Percentiles rank a stretch among this genome's conserved stretches.
Conservation (phyloP, 139 green algal genomes). For the Picochlorum sp. region DNA sequence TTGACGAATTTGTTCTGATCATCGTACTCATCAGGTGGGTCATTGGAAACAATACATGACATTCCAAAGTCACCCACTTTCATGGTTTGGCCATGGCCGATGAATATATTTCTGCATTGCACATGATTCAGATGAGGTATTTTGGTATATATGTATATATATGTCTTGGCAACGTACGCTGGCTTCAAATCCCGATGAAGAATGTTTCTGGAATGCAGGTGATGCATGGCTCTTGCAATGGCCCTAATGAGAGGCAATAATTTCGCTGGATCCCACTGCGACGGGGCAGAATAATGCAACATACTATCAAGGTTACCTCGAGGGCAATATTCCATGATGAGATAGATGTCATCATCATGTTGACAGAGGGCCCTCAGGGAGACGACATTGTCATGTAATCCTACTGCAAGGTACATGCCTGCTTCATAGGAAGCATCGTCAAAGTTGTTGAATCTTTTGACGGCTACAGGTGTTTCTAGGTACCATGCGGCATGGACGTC, state of each 20-base stretch:
- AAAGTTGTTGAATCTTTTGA: constrained; percentile 21
- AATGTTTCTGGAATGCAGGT: constrained; percentile 76
- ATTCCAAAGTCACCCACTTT: constrained; percentile 51
- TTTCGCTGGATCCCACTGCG: constrained; percentile 27
- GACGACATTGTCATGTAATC: constrained; percentile 44
- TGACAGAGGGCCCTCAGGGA: constrained; percentile 28
- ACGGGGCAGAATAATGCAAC: constrained; percentile 24
- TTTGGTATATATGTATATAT: too few relatives aligned
- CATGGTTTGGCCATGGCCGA: constrained; percentile 39
- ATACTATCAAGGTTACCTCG: constrained; percentile 39
- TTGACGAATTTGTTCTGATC: constrained; percentile 10
- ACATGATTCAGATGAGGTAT: too few relatives aligned
- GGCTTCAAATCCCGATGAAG: constrained; percentile 65
- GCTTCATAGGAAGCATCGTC: constrained; percentile 22
- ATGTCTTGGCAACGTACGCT: neutral
- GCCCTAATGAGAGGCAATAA: constrained; percentile 31
- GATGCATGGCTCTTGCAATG: constrained; percentile 42
- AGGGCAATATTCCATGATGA: constrained; percentile 49
- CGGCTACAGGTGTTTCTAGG: constrained; percentile 37
- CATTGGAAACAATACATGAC: constrained; percentile 15
- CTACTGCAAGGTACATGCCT: constrained; percentile 37
- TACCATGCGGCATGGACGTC: constrained; percentile 39
- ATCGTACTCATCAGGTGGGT: neutral
- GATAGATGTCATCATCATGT: constrained; percentile 24
- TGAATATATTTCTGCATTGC: constrained; percentile 36